These are phyloP conservation scores for Paramarasmius palmivorus DNA, from an alignment of 1,284 basidiomycete species.

Conservation along the genomic window DNA sequence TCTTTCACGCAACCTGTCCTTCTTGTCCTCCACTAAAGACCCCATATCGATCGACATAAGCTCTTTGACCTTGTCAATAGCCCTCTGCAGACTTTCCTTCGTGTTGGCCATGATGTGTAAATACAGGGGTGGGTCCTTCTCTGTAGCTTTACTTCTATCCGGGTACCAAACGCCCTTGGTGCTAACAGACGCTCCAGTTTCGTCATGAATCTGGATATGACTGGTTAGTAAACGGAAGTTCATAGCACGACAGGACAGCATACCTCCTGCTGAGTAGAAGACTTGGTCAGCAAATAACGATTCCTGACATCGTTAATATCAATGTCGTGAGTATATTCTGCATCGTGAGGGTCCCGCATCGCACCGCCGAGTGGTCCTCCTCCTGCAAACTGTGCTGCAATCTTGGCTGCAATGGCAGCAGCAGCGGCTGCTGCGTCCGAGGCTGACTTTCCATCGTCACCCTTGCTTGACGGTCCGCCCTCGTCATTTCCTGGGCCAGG, in stretches of 20 bases:
- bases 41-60: slow-evolving; percentile 86
- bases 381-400: slow-evolving; percentile 79
- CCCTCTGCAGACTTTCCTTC: slow-evolving; percentile 78
- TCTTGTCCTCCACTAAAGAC: slow-evolving; percentile 86
- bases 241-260: slow-evolving; percentile 27
- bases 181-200: slow-evolving; percentile 87
- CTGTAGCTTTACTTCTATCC: slow-evolving; percentile 85
- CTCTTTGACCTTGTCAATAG: slow-evolving; percentile 84
- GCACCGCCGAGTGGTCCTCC: slow-evolving; percentile 38
- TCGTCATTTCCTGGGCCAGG: slow-evolving; percentile 44
- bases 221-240: slow-evolving; percentile 5
- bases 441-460: slow-evolving; percentile 49
- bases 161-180: slow-evolving; percentile 96
- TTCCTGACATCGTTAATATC: slow-evolving; percentile 98
- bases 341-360: slow-evolving; percentile 74
- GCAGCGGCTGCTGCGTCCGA: slow-evolving; percentile 72
- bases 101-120: slow-evolving; percentile 89
- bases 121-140: slow-evolving; percentile 92
- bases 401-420: slow-evolving; percentile 88
- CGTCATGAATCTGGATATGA: slow-evolving; percentile 72
- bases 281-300: slow-evolving; percentile 93
- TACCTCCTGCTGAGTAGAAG: slow-evolving; percentile 89
- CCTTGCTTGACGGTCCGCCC: slow-evolving; percentile 32
- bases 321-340: slow-evolving; percentile 87
- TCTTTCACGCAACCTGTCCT: slow-evolving; percentile 60